A percentile compares a stretch with the other conserved stretches of the same genome.
Conservation (phyloP, 179 eudicot genomes). For the Amaranthus tricolor region DNA sequence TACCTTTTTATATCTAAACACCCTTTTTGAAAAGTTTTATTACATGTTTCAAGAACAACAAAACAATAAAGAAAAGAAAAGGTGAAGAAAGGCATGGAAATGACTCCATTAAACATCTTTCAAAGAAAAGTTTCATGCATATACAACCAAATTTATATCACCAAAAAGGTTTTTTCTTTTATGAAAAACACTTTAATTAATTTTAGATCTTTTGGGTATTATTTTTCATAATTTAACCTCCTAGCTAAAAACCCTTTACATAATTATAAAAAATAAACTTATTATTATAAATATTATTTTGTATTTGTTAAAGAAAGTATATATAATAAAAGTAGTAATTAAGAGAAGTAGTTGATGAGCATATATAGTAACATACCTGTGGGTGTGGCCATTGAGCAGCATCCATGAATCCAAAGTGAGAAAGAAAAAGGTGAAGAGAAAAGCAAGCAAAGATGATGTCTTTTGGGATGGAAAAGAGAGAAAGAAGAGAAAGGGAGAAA, state of each 20-base stretch:
- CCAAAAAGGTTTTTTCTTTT: slow-evolving; percentile 25
- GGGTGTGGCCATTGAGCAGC: slow-evolving; percentile 69
- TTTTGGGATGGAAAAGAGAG: slow-evolving; percentile 24
- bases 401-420: slow-evolving; percentile 52
- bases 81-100: slow-evolving; percentile 34
- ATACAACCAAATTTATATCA: slow-evolving; percentile 30
- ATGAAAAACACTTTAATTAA: slow-evolving; percentile 9
- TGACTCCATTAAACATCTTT: slow-evolving; percentile 40
- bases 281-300: neutral
- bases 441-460: slow-evolving; percentile 37
- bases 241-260: slow-evolving; percentile 12
- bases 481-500: slow-evolving; percentile 26
- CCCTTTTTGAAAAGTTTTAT: slow-evolving; percentile 25
- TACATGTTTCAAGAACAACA: slow-evolving; percentile 33
- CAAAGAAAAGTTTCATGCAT: slow-evolving; percentile 38
- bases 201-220: slow-evolving; percentile 10
- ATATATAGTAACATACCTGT: slow-evolving; percentile 42
- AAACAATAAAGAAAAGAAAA: slow-evolving; percentile 17
- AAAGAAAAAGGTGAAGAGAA: slow-evolving; percentile 24
- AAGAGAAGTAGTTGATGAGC: neutral
- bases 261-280: neutral
- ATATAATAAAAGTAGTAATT: neutral
- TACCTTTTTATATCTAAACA: slow-evolving; percentile 25
- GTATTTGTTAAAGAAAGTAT: neutral
- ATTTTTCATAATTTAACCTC: slow-evolving; percentile 10